Base-by-base conservation (phyloP, 768 basidiomycete species). In the Russula virescens region DNA sequence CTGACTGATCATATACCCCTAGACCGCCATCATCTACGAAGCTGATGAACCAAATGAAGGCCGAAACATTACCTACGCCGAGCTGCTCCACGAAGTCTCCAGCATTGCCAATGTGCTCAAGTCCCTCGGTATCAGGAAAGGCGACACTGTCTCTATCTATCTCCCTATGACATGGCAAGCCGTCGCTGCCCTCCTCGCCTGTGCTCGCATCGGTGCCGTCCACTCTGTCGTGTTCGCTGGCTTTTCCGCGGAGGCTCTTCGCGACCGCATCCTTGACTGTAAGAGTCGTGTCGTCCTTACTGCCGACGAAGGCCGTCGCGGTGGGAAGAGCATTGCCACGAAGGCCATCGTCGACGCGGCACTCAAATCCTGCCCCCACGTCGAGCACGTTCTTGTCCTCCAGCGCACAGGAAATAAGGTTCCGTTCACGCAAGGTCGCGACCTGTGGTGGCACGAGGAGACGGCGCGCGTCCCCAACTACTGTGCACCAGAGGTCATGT, bases 171-270 rank as follows among this genome's bases (percentile, higher is more conserved):
- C 89, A 21, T 96, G 92, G 92, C 94, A 98, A 68, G 87, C 96
- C 21, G 92, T 90, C 54, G 94, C 92, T 50, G 91, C 96, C 47
- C 94, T 99, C 86, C 88, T 99, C 61, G 96, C 96, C 7, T 98
- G 96, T 73, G 95, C 96, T 5, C 89, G 96, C 67, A 91, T 99
- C 68, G 96, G 96, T 25, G 96, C 96, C 25, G 80, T 98, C 51
- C 96, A 99, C 77, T 95, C 94, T 9, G 96, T 97, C 71, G 88
- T 99, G 61, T 99, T 99, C 66, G 96, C 96, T 51, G 96, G 96
- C 7, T 99, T 99, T 79, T 91, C 89, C 9, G 86, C 95, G 10
- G 96, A 99, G 76, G 88, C 90, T 2, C 86, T 99, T 51, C 85
- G 96, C 43, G 96, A 98, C 75, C 87, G 96, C 56, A 82, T 94